Conservation (phyloP, 2,329 filamentous ascomycete species). For the Moelleriella libera region DNA sequence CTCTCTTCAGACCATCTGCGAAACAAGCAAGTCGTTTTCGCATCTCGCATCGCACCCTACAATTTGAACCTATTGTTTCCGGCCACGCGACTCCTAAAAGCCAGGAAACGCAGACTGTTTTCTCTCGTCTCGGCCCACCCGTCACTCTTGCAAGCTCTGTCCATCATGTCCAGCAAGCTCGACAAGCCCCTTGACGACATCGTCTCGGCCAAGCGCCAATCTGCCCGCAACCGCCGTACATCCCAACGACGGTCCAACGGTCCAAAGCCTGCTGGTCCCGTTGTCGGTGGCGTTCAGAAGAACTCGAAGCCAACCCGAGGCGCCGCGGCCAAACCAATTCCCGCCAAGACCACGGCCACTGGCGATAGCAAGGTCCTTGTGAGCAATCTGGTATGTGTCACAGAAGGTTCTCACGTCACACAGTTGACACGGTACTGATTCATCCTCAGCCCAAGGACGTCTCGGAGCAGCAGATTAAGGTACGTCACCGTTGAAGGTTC, state of each 20-base stretch:
- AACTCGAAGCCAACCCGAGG: slow-evolving; percentile 47
- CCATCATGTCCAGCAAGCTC: slow-evolving; percentile 83
- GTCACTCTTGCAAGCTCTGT: slow-evolving; percentile 3
- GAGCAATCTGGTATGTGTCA: slow-evolving; percentile 76
- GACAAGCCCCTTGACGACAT: slow-evolving; percentile 97
- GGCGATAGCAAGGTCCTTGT: slow-evolving; percentile 95
- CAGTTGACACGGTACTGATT: slow-evolving; percentile 24
- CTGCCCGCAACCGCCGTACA: slow-evolving; percentile 36
- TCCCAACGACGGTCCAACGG: slow-evolving; percentile 34
- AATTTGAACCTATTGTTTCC: not conserved
- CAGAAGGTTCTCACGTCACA: not conserved
- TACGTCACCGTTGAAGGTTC: slow-evolving; percentile 89
- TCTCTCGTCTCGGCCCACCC: not conserved
- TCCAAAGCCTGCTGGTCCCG: slow-evolving; percentile 49
- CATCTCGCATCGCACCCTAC: not conserved
- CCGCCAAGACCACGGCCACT: slow-evolving; percentile 47
- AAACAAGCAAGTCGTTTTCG: not conserved
- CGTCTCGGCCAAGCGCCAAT: slow-evolving; percentile 59
- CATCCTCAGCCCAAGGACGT: slow-evolving; percentile 76
- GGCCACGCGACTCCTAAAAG: not conserved
- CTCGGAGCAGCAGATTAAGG: slow-evolving; percentile 95
- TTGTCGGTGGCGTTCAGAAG: slow-evolving; percentile 72
- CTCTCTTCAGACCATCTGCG: not conserved
- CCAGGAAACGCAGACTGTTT: too few species aligned
- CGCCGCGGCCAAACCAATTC: slow-evolving; percentile 42